These are phyloP conservation scores for Osmanthus fragrans DNA, from an alignment of 257 asterid genomes.

Conservation along the genomic window DNA sequence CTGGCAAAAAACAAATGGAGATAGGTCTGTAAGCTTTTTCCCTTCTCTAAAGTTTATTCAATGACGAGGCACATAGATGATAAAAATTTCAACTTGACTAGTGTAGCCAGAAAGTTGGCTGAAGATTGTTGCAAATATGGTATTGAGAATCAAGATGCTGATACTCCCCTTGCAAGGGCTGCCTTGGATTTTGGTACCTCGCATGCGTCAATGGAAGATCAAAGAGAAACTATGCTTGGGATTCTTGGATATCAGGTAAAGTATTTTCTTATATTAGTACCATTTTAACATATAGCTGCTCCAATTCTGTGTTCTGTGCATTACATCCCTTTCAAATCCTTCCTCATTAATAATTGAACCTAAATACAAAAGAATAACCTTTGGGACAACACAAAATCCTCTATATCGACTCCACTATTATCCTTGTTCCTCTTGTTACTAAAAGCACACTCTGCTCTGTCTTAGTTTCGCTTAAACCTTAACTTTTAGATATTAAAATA, in stretches of 20 bases:
- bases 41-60: constrained; percentile 26
- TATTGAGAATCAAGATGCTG: constrained; percentile 71
- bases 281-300: neutral
- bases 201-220: constrained; percentile 81
- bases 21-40: constrained; percentile 52
- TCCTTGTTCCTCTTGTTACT: neutral
- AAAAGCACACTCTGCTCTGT: neutral
- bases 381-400: neutral
- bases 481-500: neutral
- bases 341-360: neutral
- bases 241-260: constrained; percentile 75
- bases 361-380: neutral
- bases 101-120: constrained; percentile 78
- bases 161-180: constrained; percentile 60
- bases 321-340: neutral
- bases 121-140: constrained; percentile 93
- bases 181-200: constrained; percentile 79
- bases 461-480: neutral
- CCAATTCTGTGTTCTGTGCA: neutral
- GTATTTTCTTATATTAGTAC: neutral
- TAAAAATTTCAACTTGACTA: constrained; percentile 29
- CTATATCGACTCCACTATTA: neutral
- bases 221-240: constrained; percentile 80
- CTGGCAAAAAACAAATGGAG: constrained; percentile 83
- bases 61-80: constrained; percentile 19